A percentile compares a stretch with the other conserved stretches of the same genome.
These are phyloP conservation scores for Immersiporthe knoxdaviesiana DNA, from an alignment of 2,329 filamentous ascomycete species.

Conservation along the genomic window DNA sequence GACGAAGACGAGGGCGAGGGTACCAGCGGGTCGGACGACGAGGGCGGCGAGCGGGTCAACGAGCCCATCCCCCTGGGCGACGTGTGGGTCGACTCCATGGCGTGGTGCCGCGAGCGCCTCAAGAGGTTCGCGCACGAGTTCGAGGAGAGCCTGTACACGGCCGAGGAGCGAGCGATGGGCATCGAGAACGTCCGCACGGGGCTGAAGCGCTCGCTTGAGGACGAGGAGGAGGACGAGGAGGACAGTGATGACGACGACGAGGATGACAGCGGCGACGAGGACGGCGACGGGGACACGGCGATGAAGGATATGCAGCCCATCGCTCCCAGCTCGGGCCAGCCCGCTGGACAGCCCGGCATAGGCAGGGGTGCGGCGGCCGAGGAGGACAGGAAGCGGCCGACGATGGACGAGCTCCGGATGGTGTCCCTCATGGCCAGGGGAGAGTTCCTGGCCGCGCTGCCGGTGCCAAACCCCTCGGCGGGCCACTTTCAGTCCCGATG, in stretches of 20 bases:
- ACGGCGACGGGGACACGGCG: conserved; percentile 47
- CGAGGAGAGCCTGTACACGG: conserved; percentile 69
- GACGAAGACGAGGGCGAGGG: conserved; percentile 45
- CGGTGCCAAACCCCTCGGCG: not conserved
- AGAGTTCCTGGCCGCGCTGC: not conserved
- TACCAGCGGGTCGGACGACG: conserved; percentile 35
- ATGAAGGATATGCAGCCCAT: conserved; percentile 30
- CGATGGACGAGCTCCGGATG: conserved; percentile 1
- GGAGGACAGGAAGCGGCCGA: conserved; percentile 2
- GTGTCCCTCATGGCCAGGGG: not conserved
- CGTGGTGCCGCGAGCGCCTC: conserved; percentile 40
- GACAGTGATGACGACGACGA: conserved; percentile 61
- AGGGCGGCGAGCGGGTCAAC: conserved; percentile 44
- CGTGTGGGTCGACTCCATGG: conserved; percentile 43
- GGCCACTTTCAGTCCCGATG: not conserved
- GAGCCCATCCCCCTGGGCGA: conserved; percentile 42
- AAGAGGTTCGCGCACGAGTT: conserved; percentile 47
- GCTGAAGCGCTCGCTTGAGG: conserved; percentile 59
- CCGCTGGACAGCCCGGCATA: conserved; percentile 18
- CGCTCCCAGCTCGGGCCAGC: conserved; percentile 5
- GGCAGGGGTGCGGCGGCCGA: conserved; percentile 8
- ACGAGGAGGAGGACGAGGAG: conserved; percentile 59
- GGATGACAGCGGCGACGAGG: conserved; percentile 40
- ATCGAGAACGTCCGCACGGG: conserved; percentile 74
- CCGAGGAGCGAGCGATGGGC: conserved; percentile 69